These are phyloP conservation scores for Sambucus nigra DNA, from an alignment of 129 eudicot genomes.

Conservation along the genomic window DNA sequence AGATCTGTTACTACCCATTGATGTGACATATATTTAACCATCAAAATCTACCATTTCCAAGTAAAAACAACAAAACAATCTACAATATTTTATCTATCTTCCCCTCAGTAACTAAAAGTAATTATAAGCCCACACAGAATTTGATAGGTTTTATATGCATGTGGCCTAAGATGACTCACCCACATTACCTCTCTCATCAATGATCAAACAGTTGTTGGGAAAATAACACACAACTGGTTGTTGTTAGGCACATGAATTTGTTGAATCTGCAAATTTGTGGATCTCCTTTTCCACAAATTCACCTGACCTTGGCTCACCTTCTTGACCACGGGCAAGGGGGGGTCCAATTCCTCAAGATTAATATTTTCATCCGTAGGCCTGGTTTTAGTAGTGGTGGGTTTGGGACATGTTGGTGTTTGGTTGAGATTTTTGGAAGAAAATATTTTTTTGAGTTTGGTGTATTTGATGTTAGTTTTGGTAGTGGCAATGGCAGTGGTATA, in stretches of 20 bases:
- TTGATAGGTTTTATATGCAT: too few species aligned
- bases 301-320: constrained; percentile 19
- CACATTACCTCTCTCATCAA: too few species aligned
- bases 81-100: too few species aligned
- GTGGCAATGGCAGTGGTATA: constrained; percentile 3
- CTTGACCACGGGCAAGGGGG: constrained; percentile 88
- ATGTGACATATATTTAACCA: too few species aligned
- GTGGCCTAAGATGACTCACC: too few species aligned
- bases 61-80: too few species aligned
- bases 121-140: too few species aligned
- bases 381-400: constrained; percentile 6
- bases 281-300: constrained; percentile 58
- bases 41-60: too few species aligned
- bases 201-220: too few species aligned
- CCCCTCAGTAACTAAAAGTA: too few species aligned
- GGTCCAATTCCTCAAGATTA: constrained; percentile 50
- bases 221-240: too few species aligned
- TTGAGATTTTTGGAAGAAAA: constrained; percentile 41
- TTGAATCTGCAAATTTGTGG: constrained; percentile 42
- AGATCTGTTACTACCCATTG: too few species aligned
- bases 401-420: background rate
- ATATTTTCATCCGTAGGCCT: constrained; percentile 9
- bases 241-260: constrained; percentile 22
- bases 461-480: constrained; percentile 17
- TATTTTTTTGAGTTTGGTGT: constrained; percentile 44